Base-by-base conservation (phyloP, 2,329 filamentous ascomycete genomes). In the Sordariomycetes sp. region DNA sequence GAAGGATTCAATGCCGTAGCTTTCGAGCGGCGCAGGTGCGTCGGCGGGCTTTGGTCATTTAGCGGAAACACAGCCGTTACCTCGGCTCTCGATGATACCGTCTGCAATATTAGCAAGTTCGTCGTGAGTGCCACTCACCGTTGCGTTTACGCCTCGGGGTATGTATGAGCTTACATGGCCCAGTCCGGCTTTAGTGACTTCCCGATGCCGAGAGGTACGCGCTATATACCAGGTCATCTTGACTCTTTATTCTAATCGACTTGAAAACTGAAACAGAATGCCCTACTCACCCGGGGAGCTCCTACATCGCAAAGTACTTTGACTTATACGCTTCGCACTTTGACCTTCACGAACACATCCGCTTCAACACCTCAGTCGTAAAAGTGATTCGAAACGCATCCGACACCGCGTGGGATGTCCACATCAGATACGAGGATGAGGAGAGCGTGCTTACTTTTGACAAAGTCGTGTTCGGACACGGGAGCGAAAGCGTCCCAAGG, bases 41-140 rank as follows among this genome's bases (percentile, higher is more conserved):
- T 75, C 18, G 74, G 74, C n/a, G 74, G 74, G 0, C 64, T 77
- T 2, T 77, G 74, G 75, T 70, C 71, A 2, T 74, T 71, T 59
- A 70, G 70, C 1, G 65, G 71, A 0, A 70, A 76, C 54, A 63
- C 66, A 12, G 60, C 60, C 1, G 66, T 68, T 58, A 73, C 71
- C 2, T 68, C 70, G 0, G 69, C 69, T 3, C 60, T 72, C n/a
- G 6, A 40, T 11, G 53, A 54, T n/a, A 54, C 53, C 8, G 18
- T 54, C 22, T 54, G 53, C 35, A 54, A 54, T 40, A 37, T 54
- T 22, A 54, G 53, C 53, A 54, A 54, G 53, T 54, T 54, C 63
- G 61, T n/a, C 61, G 70, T 67, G 61, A 59, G 67, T 61, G 18
- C 12, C 22, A 20, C 10, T 52, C 52, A 43, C 1, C 58, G 63